These are phyloP conservation scores for Psilocybe sp. DNA, from an alignment of 768 basidiomycete species.

Conservation along the genomic window DNA sequence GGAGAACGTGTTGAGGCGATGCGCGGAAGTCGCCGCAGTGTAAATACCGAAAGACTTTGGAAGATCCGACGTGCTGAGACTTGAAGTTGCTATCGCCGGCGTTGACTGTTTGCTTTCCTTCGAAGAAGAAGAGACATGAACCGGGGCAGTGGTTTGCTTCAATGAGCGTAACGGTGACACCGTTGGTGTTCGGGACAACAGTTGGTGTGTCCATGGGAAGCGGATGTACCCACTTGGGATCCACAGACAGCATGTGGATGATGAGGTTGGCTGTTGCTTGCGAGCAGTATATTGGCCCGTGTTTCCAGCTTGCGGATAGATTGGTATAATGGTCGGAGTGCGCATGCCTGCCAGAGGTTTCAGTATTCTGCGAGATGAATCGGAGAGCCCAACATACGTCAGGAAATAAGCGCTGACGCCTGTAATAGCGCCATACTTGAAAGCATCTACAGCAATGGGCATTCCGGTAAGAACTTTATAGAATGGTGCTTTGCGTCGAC, in stretches of 20 bases:
- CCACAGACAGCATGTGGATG: conserved; percentile 85
- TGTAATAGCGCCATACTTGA: conserved; percentile 90
- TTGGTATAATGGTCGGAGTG: conserved; percentile 98
- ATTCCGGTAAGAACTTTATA: conserved; percentile 96
- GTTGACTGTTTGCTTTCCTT: conserved; percentile 85
- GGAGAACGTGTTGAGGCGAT: conserved; percentile 81
- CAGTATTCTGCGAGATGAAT: conserved; percentile 7
- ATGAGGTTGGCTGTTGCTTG: conserved; percentile 91
- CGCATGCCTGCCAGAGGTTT: conserved; percentile 63
- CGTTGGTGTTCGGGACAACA: conserved; percentile 75
- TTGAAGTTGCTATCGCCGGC: conserved; percentile 82
- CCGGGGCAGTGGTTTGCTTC: conserved; percentile 99
- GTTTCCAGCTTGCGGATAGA: conserved; percentile 82
- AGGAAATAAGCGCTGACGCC: conserved; percentile 88
- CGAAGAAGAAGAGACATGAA: conserved; percentile 90
- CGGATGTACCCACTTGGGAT: conserved; percentile 85
- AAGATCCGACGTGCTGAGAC: conserved; percentile 68
- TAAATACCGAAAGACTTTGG: conserved; percentile 77
- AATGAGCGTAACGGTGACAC: conserved; percentile 89
- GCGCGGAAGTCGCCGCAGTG: conserved; percentile 96
- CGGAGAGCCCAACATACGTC: conserved; percentile 49
- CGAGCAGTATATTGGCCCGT: conserved; percentile 95
- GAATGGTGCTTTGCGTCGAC: conserved; percentile 82
- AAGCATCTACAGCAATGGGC: conserved; percentile 98
- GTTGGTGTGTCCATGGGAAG: conserved; percentile 79